phyloP scores from a whole-genome alignment of 768 basidiomycete species.

The Rickenella mellea region DNA sequence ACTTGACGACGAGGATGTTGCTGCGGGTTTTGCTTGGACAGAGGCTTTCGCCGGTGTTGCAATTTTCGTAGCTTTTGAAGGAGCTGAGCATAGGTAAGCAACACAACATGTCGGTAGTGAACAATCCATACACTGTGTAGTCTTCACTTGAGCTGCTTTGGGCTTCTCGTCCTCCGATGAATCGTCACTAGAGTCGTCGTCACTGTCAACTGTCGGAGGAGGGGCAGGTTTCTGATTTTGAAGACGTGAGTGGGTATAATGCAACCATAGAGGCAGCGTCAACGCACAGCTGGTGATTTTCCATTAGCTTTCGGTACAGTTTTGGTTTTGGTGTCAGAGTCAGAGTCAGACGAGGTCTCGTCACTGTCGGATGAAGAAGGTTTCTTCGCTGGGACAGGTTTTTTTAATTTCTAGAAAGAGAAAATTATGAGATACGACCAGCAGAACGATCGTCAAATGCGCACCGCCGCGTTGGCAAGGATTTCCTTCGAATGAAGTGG shows the following conservation, averaged over 20 bases:
- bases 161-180: conserved; percentile 26
- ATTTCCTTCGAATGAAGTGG: no score
- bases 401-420: no score
- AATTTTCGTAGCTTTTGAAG: no score
- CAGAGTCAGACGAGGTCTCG: conserved; percentile 20
- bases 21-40: conserved; percentile 1
- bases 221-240: conserved; percentile 16
- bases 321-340: conserved; percentile 25
- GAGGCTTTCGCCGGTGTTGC: no score
- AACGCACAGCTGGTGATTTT: conserved; percentile 18
- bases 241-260: background rate
- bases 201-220: conserved; percentile 30
- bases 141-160: conserved; percentile 25
- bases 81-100: no score
- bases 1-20: conserved; percentile 10
- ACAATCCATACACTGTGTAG: no score
- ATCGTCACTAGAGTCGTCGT: conserved; percentile 31
- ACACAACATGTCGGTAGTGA: no score
- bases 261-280: background rate
- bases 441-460: no score
- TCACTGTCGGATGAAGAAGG: conserved; percentile 13
- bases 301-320: conserved; percentile 22
- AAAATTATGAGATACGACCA: no score
- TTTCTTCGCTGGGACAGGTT: conserved; percentile 12
- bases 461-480: no score